These are phyloP conservation scores for Neurospora tetrasperma DNA, from an alignment of 495 filamentous ascomycete genomes.

Conservation along the genomic window DNA sequence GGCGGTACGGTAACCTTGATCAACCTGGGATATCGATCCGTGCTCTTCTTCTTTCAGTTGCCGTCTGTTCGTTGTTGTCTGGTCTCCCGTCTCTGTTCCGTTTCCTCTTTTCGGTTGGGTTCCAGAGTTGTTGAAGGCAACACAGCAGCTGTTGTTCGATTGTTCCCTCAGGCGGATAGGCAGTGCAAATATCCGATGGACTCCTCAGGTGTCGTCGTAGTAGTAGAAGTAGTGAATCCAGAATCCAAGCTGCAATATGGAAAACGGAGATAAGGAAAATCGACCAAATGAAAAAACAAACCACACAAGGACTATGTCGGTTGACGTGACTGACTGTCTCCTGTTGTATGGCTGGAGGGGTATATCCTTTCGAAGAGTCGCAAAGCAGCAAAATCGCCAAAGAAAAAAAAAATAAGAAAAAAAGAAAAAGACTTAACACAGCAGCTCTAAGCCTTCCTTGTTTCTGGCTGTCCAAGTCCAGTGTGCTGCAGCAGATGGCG, in stretches of 20 bases:
- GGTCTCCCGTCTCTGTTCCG: not conserved
- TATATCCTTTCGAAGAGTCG: not conserved
- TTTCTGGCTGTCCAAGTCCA: not conserved
- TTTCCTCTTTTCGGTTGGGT: not conserved
- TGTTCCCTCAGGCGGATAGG: not conserved
- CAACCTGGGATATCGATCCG: not conserved
- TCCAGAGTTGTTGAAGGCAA: not conserved
- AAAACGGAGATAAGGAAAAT: not conserved
- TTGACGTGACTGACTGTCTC: not conserved
- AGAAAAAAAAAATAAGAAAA: not conserved
- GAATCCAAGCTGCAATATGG: not conserved
- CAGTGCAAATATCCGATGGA: not conserved
- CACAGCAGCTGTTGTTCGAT: not conserved
- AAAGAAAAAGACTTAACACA: conserved; percentile 4
- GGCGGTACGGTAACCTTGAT: not conserved
- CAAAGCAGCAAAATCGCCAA: not conserved
- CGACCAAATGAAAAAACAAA: not conserved
- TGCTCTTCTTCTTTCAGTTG: not conserved
- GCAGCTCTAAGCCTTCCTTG: not conserved
- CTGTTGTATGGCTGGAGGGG: not conserved
- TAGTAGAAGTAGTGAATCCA: not conserved
- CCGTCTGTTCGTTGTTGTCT: not conserved
- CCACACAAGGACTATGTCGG: not conserved
- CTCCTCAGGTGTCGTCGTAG: not conserved
- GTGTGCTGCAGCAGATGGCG: not conserved